Evolutionary conservation across 768 basidiomycete species (phyloP), one percentile per base, ranked within the genome.

Genomic region (Ramaria rubella): DNA sequence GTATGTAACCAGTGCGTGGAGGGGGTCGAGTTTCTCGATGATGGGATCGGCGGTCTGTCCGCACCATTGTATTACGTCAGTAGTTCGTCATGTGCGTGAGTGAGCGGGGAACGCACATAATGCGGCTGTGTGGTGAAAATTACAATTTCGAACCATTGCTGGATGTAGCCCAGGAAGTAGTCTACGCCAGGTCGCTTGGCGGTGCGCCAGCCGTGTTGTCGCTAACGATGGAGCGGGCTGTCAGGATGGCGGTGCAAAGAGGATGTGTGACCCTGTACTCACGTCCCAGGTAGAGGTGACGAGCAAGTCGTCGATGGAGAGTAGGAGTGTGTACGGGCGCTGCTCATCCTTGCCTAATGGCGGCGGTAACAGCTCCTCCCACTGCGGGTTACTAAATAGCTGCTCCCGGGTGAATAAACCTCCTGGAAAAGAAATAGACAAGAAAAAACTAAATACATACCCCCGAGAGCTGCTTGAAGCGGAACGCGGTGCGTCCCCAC

Each of bases 171-270:
- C 31, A 99, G 77, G 81, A 99, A 99, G 73, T 99, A 98, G 67
- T 99, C 96, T 15, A 94, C 90, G 4, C 96, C 96, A 1, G 96
- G 95, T 31, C 96, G 84, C 73, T 98, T 99, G 5, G 94, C 95
- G 3, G 95, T 97, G 61, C 92, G 78, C 95, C 96, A 99, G 51
- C 96, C 96, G 64, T 90, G 79, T 72, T 90, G 82, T 54, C 94
- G 83, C 93, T 96, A 58, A 31, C 42, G n/a, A n/a, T n/a, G n/a
- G n/a, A n/a, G n/a, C n/a, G n/a, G n/a, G 31, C 26, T 19, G 49
- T 49, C n/a, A 26, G 21, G 11, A 34, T 31, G 59, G 29, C 56
- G 59, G 34, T 49, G 21, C 15, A 42, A n/a, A n/a, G n/a, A n/a
- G 33, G 26, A 17, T 11, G 31, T 21, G 33, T 5, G 9, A 50